Base-by-base conservation (phyloP, 140 eudicot genomes). In the Oenanthe javanica region DNA sequence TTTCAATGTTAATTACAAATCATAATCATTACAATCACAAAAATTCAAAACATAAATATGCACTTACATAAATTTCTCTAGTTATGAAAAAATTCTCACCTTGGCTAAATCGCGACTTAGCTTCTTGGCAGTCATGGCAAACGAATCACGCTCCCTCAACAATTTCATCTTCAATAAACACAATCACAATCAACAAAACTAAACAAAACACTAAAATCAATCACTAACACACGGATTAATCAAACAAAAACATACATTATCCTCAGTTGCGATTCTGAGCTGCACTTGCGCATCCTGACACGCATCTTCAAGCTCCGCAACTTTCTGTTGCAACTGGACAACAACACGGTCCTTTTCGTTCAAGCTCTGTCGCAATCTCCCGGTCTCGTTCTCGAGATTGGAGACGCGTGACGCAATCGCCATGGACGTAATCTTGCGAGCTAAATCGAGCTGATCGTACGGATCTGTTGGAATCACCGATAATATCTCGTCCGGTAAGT, bases 391-490 rank as follows among this genome's bases (percentile, higher is more conserved):
- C 84, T 95, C 99, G 67, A 95, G 86, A 25, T 90, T 95, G 2
- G 97, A 85, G 0, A 94, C 99, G 52, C 99, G 95, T 10, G 99
- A 89, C 7, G 97, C 99, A 52, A 95, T 88, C 69, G 99, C 99
- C 97, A 95, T 90, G 79, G 99, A 95, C 42, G 97, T 95, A 52
- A 95, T 88, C 89, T 95, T 95, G 25, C 99, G 88, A 55, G 97
- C 98, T 57, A 94, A 91, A 88, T 94, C 98, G 78, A 94, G 77
- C 82, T 94, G 98, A 45, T 94, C 98, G 74, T 90, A 92, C 0
- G 98, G 97, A 87, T 94, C 98, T 25, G 95, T 85, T 0, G 98
- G 98, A 40, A 94, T 88, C 13, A 94, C 96, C 43, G 97, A 83
- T 21, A 94, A 84, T 14, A 94, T 84, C 77, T 85, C 93, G 77